Base-by-base conservation (phyloP, 306 rosid species). In the Inga laurina region DNA sequence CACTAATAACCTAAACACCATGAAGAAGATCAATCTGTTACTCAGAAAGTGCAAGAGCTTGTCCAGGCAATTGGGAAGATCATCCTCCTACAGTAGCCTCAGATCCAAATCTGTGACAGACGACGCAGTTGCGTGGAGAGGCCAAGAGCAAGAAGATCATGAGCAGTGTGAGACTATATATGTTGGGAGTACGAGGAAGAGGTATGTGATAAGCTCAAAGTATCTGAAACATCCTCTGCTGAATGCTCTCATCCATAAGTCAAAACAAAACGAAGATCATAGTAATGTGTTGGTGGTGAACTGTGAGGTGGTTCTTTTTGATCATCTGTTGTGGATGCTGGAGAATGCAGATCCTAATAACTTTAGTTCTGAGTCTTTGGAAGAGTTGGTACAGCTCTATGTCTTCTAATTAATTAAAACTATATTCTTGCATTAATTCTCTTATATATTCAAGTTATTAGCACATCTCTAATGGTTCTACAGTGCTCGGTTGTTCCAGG, bases 291-390 rank as follows among this genome's bases (percentile, higher is more conserved):
- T 90, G 68, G 82, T 83, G 74, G 86, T 91, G 9, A 91, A 78
- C 13, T 90, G 95, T 45, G 95, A 91, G 62, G 95, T 91, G 14
- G 92, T 91, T 73, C 87, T 91, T 8, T 91, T 91, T 80, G 95
- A 91, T 62, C 95, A 91, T 78, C 82, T 91, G 3, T 79, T 91
- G 46, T 91, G 95, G 93, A 90, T 91, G 93, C 85, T 91, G 15
- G 91, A 90, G 51, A 91, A 90, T 67, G 90, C 88, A 19, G 93
- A 88, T 81, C 92, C 92, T 43, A 91, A 83, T 41, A 91, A 83
- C 65, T 77, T 91, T 44, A 76, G 76, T 69, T 81, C 92, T 19
- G 93, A 91, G 49, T 87, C 93, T 41, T 80, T 91, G 79, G 91
- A 91, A 46, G 95, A 91, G 76, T 61, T 91, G 81, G 92, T 90